Conservation (phyloP, 2,329 filamentous ascomycete genomes). For the Tolypocladium endophyticum region DNA sequence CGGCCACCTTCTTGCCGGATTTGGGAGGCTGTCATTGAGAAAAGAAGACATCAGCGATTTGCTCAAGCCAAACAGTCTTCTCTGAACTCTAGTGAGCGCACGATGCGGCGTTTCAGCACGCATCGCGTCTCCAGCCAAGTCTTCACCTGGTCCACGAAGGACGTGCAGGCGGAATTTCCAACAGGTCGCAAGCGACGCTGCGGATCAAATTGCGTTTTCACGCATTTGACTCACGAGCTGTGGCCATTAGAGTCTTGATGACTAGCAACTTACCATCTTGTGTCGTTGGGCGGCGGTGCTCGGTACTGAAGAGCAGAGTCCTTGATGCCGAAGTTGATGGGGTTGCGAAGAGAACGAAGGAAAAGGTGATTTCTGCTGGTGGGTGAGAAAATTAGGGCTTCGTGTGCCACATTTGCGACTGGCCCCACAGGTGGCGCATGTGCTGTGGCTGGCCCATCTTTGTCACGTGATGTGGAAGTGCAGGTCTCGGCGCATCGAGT, state of each 20-base stretch:
- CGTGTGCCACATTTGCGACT: constrained; percentile 2
- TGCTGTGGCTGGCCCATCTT: constrained; percentile 2
- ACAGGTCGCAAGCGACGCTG: constrained; percentile 20
- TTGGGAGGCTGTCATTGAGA: constrained; percentile 99
- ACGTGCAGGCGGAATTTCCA: constrained; percentile 23
- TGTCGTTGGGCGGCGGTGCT: constrained; percentile 23
- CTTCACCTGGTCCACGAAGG: constrained; percentile 35
- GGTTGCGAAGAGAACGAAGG: constrained; percentile 13
- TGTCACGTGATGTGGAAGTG: constrained; percentile 3
- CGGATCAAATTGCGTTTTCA: constrained; percentile 21
- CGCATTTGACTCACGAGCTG: constrained; percentile 25
- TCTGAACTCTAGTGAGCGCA: constrained; percentile 85
- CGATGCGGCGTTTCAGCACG: constrained; percentile 43
- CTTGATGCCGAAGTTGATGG: constrained; percentile 18
- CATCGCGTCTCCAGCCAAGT: constrained; percentile 53
- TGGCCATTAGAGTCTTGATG: constrained; percentile 27
- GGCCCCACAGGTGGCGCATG: constrained; percentile 10
- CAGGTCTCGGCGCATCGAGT: not conserved
- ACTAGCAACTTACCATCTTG: constrained; percentile 31
- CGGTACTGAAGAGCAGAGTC: constrained; percentile 23
- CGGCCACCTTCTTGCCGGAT: constrained; percentile 92
- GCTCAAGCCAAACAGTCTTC: constrained; percentile 71
- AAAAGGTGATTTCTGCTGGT: constrained; percentile 20
- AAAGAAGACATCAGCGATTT: constrained; percentile 95
- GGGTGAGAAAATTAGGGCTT: constrained; percentile 28